phyloP scores from a whole-genome alignment of 2,329 filamentous ascomycete species.

The Phialophora tarda region DNA sequence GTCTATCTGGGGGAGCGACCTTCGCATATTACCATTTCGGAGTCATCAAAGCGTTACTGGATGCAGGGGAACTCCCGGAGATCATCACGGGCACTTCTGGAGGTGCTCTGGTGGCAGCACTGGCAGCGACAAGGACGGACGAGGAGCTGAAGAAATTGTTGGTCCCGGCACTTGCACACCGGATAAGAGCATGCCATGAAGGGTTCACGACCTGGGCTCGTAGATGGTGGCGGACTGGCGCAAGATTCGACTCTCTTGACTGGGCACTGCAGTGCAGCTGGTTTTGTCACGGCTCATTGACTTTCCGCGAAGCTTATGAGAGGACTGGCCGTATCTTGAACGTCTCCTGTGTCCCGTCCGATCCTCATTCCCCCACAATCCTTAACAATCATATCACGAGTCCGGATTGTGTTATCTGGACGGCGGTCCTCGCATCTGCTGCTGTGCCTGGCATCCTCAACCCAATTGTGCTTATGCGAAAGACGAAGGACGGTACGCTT shows the following conservation, averaged over 20 bases:
- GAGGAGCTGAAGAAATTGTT: constrained; percentile 85
- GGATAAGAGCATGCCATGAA: constrained; percentile 86
- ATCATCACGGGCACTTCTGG: constrained; percentile 97
- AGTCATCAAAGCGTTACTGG: constrained; percentile 84
- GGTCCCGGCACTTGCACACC: constrained; percentile 81
- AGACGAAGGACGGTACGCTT: constrained; percentile 75
- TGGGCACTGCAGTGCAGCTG: constrained; percentile 86
- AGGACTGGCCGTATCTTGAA: constrained; percentile 93
- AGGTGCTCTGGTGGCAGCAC: constrained; percentile 83
- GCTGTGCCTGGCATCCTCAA: constrained; percentile 96
- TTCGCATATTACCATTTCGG: constrained; percentile 98
- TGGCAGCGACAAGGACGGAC: constrained; percentile 88
- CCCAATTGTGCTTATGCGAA: constrained; percentile 91
- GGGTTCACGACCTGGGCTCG: constrained; percentile 74
- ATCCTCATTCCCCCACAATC: constrained; percentile 90
- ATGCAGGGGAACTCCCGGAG: constrained; percentile 82
- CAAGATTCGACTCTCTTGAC: constrained; percentile 89
- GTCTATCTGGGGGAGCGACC: constrained; percentile 87
- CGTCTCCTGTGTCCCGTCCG: constrained; percentile 92
- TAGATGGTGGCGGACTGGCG: constrained; percentile 91
- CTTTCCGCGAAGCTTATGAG: constrained; percentile 92
- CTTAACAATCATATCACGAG: constrained; percentile 94
- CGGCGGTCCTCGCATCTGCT: constrained; percentile 89
- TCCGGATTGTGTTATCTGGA: constrained; percentile 98
- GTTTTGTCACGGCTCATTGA: constrained; percentile 91